phyloP scores from a whole-genome alignment of 345 rosid species.

The Arabidopsis thaliana region TAIR10.1 NC_003075.7:8937001-8937500 shows the following conservation, averaged over 20 bases:
- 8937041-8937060: constrained; percentile 30
- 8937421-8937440: background rate
- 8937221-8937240: constrained; percentile 1
- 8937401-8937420: constrained; percentile 19
- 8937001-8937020: constrained; percentile 1
- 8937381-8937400: constrained; percentile 19
- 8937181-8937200: constrained; percentile 13
- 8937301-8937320: constrained; percentile 2
- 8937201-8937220: background rate
- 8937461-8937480: background rate
- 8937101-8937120: constrained; percentile 21
- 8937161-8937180: constrained; percentile 14
- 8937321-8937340: constrained; percentile 16
- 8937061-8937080: constrained; percentile 9
- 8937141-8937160: constrained; percentile 4
- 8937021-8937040: constrained; percentile 2
- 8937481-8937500: background rate
- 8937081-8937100: constrained; percentile 9
- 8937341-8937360: constrained; percentile 29
- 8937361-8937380: constrained; percentile 24
- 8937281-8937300: constrained; percentile 17
- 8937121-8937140: constrained; percentile 33
- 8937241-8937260: background rate
- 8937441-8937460: background rate
- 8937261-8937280: background rate